Evolutionary conservation across 1,139 yeast genomes (phyloP).

Genomic region (Arxiozyma telluris): DNA sequence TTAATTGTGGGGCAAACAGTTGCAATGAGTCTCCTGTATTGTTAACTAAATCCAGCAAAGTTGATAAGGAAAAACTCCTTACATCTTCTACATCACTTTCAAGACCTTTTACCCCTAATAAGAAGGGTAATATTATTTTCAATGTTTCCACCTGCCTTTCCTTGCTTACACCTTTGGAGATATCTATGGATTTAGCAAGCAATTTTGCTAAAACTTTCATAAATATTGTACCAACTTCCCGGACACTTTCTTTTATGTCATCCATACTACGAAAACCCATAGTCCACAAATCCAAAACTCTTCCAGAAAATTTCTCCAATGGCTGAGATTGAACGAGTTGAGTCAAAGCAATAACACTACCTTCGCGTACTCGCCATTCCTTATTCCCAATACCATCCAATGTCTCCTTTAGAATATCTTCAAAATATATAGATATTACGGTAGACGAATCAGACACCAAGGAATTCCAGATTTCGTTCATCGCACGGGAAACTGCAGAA

Average conservation of each 20-base stretch:
- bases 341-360: constrained; percentile 65
- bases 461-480: constrained; percentile 84
- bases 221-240: constrained; percentile 66
- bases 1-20: constrained; percentile 59
- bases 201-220: constrained; percentile 60
- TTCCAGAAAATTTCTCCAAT: constrained; percentile 43
- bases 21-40: constrained; percentile 52
- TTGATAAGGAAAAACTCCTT: constrained; percentile 62
- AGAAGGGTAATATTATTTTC: constrained; percentile 61
- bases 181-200: constrained; percentile 45
- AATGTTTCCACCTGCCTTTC: constrained; percentile 47
- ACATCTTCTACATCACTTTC: constrained; percentile 84
- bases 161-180: constrained; percentile 31
- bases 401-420: constrained; percentile 54
- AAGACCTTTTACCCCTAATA: constrained; percentile 70
- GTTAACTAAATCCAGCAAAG: constrained; percentile 60
- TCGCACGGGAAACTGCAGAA: constrained; percentile 62
- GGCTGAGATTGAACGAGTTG: constrained; percentile 61
- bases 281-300: constrained; percentile 67
- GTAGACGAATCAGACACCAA: constrained; percentile 55
- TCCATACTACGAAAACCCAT: constrained; percentile 87
- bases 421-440: constrained; percentile 47
- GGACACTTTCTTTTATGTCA: constrained; percentile 89
- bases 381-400: constrained; percentile 64
- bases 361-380: constrained; percentile 94